Base-by-base conservation (phyloP, 106 monocot genomes). In the Phalaenopsis aphrodite region DNA sequence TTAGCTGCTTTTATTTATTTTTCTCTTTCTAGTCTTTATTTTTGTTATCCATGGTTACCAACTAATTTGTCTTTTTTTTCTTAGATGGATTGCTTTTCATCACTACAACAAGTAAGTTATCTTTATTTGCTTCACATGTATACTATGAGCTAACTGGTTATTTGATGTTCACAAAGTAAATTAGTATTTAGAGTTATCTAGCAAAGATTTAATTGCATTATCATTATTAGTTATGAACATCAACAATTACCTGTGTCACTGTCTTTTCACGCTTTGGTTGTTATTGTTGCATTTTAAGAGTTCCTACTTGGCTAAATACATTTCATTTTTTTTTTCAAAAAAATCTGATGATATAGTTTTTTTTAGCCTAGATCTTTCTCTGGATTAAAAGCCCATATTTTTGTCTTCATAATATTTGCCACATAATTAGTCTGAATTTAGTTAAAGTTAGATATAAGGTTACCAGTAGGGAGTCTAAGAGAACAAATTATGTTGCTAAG, bases 71-170 rank as follows among this genome's bases (percentile, higher is more conserved):
- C 8, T 48, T 69, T 78, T 58, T n/a, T 38, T 2, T 30, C 83
- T 55, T 86, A 93, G 93, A 88, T 88, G 93, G 93, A 37, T 69
- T 86, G 21, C 86, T 93, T 8, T 81, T 77, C 46, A 85, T 93
- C 45, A 93, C 86, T 56, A 90, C 93, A 23, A 93, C 93, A 2
- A 46, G 93, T 90, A 85, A 86, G 80, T 72, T 71, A 11, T 66
- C 75, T 82, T 24, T 85, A 77, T 42, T 83, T 75, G 80, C 36
- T 58, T 17, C 8, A 1, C 23, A 69, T 69, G 69, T 2, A 39
- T 23, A 39, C 69, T 15, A 39, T 15, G 14, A 39, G 30, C 38
- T 15, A 69, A 39, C 39, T 69, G 38, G 64, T 64, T 64, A 65
- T 38, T 69, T 69, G 37, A 69, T 69, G n/a, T 69, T 38, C 12